Evolutionary conservation across 2,329 filamentous ascomycete genomes (phyloP), one percentile per base, ranked within the genome.

Genomic region (Penicillium polonicum): DNA sequence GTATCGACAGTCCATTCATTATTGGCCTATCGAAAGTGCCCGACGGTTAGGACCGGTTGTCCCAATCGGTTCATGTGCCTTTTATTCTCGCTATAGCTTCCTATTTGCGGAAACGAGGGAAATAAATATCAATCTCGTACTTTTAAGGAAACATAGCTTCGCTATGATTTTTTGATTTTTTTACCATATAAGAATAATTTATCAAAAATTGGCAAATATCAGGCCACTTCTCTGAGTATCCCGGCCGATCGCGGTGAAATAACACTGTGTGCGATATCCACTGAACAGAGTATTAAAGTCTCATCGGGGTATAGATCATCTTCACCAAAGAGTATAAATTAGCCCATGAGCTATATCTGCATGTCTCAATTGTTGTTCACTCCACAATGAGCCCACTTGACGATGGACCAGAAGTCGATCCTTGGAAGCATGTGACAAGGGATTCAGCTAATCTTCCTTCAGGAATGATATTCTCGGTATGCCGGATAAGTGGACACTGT

Each of bases 11-110:
- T 35, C 15, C 45, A 35, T 35, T 35, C 45, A 35, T 35, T 35
- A 50, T 41, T 50, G 48, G 35, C 35, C 35, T 27, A 41, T 41
- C n/a, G 21, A 41, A 50, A 41, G 39, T 46, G 23, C 31, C 46
- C 42, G 59, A 60, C 60, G 52, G 60, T 27, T 54, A 43, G 19
- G 49, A 49, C 61, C 60, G 33, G 33, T 35, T 51, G n/a, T 13
- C 46, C 48, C 15, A 51, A 51, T 43, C 36, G 19, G 23, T 23
- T 43, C 38, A 21, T 23, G 38, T 19, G 5, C 21, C 15, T 17
- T 35, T 25, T 33, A 23, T 35, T 48, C 21, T 48, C 45, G 45
- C 31, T 35, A 35, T 25, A 36, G 3, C 31, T 48, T 48, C 45
- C 31, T 48, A 48, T 35, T 48, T 48, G 29, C 17, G 45, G 15